Base-by-base conservation (phyloP, 371 early-diverging fungal genomes). In the Thermomucor indicae-seudaticae region DNA sequence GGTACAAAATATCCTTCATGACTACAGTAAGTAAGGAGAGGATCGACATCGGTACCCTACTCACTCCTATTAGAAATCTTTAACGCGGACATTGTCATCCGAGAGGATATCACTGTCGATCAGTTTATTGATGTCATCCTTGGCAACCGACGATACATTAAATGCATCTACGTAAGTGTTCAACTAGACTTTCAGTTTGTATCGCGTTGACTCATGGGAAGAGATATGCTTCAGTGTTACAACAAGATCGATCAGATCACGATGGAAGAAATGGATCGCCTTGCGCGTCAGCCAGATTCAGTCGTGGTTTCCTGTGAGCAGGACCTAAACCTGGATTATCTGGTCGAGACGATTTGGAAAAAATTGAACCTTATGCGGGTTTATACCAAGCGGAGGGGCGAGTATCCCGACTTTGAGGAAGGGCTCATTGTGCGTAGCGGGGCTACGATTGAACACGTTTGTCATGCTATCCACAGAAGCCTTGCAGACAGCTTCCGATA, bases 241-340 rank as follows among this genome's bases (percentile, higher is more conserved):
- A 99, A 99, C 85, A 99, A 99, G 83, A 93, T 99, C 47, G 99
- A 99, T 70, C 82, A 85, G 30, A 93, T 99, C 44, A 88, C 93
- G 20, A 83, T 98, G 57, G 98, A 99, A 71, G 97, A 98, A 68
- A 83, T 99, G 7, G 93, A 98, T 62, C 65, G 82, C 58, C 73
- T 97, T 48, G 96, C 97, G 19, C 82, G 86, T 29, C 73, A 86
- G 48, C 88, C 86, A 6, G 65, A 98, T 72, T 92, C 98, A 1
- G 92, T 96, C 3, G 97, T 97, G 29, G 83, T 94, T 27, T 81
- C 81, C 57, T 94, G 97, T 64, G 96, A 99, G 60, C 65, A 83
- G 46, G 94, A 92, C 50, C 85, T 99, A 57, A 99, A 99, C 61
- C 73, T 96, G 69, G 98, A 99, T 49, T 88, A 80, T 49, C 74